Percentiles rank a stretch among this genome's conserved stretches.
These are phyloP conservation scores for Suhomyces pyralidae DNA, from an alignment of 805 yeast genomes.

Conservation along the genomic window DNA sequence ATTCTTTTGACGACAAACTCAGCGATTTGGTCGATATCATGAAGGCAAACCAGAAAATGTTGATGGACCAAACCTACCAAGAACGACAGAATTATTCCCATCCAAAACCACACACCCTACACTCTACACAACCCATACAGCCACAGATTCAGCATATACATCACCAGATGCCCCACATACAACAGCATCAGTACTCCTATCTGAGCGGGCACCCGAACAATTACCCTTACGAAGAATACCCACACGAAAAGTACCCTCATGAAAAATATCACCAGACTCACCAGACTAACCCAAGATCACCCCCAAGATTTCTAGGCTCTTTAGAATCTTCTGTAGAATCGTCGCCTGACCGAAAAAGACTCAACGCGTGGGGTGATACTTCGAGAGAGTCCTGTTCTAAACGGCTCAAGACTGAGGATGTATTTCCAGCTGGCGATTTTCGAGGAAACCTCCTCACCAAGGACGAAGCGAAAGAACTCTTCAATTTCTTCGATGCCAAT, in stretches of 20 bases:
- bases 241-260: neutral
- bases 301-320: neutral
- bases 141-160: neutral
- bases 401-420: neutral
- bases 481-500: constrained; percentile 49
- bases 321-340: neutral
- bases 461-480: constrained; percentile 46
- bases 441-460: constrained; percentile 34
- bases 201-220: no score
- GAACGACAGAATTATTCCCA: neutral
- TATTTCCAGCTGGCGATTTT: constrained; percentile 27
- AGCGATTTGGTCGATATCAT: constrained; percentile 36
- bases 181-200: neutral
- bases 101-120: neutral
- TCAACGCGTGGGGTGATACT: neutral
- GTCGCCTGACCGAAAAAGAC: neutral
- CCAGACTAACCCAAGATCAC: no score
- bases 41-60: constrained; percentile 28
- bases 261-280: no score
- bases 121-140: neutral
- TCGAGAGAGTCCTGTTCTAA: neutral
- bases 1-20: constrained; percentile 36
- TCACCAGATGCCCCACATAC: neutral
- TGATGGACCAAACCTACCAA: constrained; percentile 13
- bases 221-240: no score